Percentiles rank a stretch among this genome's conserved stretches.
These are phyloP conservation scores for Nemania sp. DNA, from an alignment of 2,329 filamentous ascomycete genomes.

Conservation along the genomic window DNA sequence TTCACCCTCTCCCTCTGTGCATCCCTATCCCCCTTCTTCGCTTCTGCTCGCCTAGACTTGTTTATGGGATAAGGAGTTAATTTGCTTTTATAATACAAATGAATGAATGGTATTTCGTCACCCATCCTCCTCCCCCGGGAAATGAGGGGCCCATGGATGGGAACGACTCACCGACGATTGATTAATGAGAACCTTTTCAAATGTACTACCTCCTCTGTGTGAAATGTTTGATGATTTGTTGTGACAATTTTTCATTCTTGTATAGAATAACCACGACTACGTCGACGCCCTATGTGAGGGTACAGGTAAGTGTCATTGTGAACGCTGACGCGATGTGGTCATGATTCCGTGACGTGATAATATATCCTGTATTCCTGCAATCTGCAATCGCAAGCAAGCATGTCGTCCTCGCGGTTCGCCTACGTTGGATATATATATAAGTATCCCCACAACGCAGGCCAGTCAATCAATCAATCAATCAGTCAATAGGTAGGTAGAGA, in stretches of 20 bases:
- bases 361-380: not conserved
- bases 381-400: not conserved
- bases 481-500: too few relatives aligned
- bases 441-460: too few relatives aligned
- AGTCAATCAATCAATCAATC: too few relatives aligned
- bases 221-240: not conserved
- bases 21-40: too few relatives aligned
- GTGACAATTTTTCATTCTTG: not conserved
- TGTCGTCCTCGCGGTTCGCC: conserved; percentile 4
- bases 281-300: too few relatives aligned
- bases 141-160: not conserved
- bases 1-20: not conserved
- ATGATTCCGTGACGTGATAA: not conserved
- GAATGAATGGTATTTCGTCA: too few relatives aligned
- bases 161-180: not conserved
- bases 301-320: not conserved
- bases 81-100: conserved; percentile 5
- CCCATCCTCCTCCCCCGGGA: too few relatives aligned
- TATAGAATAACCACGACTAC: not conserved
- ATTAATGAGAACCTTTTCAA: not conserved
- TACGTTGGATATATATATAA: not conserved
- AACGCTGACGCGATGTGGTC: not conserved
- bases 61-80: not conserved
- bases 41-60: conserved; percentile 8
- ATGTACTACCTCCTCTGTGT: not conserved